phyloP scores from a whole-genome alignment of 805 yeast species.

The Wickerhamomyces subpelliculosus region DNA sequence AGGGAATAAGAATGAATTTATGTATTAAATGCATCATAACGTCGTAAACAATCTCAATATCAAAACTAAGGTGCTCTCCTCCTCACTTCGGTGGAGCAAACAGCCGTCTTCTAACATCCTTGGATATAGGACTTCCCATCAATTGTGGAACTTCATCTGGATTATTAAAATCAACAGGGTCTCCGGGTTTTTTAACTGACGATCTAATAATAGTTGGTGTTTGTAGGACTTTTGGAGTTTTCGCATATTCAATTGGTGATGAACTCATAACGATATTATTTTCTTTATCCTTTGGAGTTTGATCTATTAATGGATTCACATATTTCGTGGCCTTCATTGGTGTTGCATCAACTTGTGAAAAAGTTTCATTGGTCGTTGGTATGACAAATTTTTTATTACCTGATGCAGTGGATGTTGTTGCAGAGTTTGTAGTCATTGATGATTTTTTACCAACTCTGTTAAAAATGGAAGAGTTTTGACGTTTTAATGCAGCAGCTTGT shows the following conservation, averaged over 20 bases:
- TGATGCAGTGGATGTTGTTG: background rate
- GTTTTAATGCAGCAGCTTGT: slow-evolving; percentile 2
- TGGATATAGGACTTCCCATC: slow-evolving; percentile 22
- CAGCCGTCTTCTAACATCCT: slow-evolving; percentile 26
- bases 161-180: slow-evolving; percentile 11
- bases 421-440: slow-evolving; percentile 1
- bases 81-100: slow-evolving; percentile 25
- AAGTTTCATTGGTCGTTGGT: slow-evolving; percentile 6
- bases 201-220: slow-evolving; percentile 19
- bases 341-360: slow-evolving; percentile 22
- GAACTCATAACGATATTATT: slow-evolving; percentile 1
- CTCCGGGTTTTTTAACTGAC: slow-evolving; percentile 10
- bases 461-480: slow-evolving; percentile 17
- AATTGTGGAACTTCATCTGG: slow-evolving; percentile 10
- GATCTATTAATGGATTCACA: slow-evolving; percentile 7
- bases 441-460: slow-evolving; percentile 21
- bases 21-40: slow-evolving; percentile 3
- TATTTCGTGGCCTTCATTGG: slow-evolving; percentile 18
- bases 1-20: background rate
- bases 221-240: slow-evolving; percentile 4
- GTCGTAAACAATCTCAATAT: background rate
- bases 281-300: slow-evolving; percentile 10
- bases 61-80: background rate
- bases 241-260: slow-evolving; percentile 9
- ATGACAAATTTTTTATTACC: too few species aligned